Evolutionary conservation across 2,329 filamentous ascomycete genomes (phyloP).

Genomic region (Aspergillus pseudoterreus): DNA sequence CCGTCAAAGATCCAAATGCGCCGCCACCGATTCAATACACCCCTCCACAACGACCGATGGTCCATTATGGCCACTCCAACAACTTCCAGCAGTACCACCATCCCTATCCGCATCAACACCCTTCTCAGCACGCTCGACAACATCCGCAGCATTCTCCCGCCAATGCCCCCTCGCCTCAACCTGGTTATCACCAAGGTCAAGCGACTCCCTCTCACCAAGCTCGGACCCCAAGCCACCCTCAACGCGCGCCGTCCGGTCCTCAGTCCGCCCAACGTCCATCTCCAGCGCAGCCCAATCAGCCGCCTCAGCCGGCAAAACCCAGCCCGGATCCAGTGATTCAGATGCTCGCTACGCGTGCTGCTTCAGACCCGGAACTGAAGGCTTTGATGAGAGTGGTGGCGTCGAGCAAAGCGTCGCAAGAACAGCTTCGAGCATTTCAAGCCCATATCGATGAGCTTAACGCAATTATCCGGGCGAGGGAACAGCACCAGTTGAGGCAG

Average conservation of each 20-base stretch:
- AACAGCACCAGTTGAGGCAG: constrained; percentile 36
- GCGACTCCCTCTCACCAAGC: constrained; percentile 17
- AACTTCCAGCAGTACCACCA: constrained; percentile 43
- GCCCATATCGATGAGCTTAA: constrained; percentile 51
- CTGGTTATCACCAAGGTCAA: constrained; percentile 22
- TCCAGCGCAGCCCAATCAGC: constrained; percentile 23
- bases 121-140: constrained; percentile 24
- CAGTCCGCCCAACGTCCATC: constrained; percentile 26
- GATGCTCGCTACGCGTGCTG: constrained; percentile 50
- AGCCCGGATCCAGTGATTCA: constrained; percentile 51
- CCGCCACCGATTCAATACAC: constrained; percentile 37
- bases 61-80: constrained; percentile 40
- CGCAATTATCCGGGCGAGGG: constrained; percentile 44
- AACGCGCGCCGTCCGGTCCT: constrained; percentile 19
- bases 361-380: constrained; percentile 47
- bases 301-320: constrained; percentile 39
- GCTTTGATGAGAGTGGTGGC: constrained; percentile 51
- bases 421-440: constrained; percentile 49
- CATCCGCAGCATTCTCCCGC: constrained; percentile 22
- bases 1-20: constrained; percentile 49
- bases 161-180: constrained; percentile 24
- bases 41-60: constrained; percentile 38
- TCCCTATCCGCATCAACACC: constrained; percentile 31
- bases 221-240: constrained; percentile 7
- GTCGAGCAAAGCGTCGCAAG: constrained; percentile 46